These are phyloP conservation scores for Echeveria elegans DNA, from an alignment of 164 flowering plant species.

Conservation along the genomic window DNA sequence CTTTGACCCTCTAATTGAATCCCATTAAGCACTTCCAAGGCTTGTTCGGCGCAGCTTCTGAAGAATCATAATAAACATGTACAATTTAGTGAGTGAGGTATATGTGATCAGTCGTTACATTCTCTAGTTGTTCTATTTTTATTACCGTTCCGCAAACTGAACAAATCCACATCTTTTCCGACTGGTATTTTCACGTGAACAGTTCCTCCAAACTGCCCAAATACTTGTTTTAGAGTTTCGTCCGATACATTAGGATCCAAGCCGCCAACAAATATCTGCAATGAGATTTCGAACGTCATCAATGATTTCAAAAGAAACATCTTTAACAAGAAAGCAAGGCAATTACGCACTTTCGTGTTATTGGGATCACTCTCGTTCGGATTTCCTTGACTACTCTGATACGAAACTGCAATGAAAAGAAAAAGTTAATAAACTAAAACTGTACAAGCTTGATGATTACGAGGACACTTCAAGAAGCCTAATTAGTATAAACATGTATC, in stretches of 20 bases:
- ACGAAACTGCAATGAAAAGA: constrained; percentile 49
- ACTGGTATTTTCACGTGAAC: no score
- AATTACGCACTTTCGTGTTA: constrained; percentile 78
- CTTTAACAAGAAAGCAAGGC: constrained; percentile 10
- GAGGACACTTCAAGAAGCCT: not conserved
- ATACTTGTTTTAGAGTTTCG: constrained; percentile 58
- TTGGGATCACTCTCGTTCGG: constrained; percentile 72
- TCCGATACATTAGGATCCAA: constrained; percentile 67
- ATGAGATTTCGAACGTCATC: constrained; percentile 31
- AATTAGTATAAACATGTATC: not conserved
- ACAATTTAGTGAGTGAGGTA: no score
- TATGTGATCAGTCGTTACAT: no score
- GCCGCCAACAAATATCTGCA: no score
- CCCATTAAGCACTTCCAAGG: constrained; percentile 58
- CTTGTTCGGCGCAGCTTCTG: constrained; percentile 77
- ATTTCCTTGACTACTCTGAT: constrained; percentile 46
- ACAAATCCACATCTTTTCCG: constrained; percentile 91
- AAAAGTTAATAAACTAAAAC: constrained; percentile 3
- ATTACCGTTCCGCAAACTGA: no score
- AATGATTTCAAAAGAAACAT: no score
- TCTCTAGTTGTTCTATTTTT: no score
- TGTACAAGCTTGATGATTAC: not conserved
- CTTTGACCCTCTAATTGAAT: constrained; percentile 55
- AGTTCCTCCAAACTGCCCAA: constrained; percentile 59
- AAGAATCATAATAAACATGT: no score